phyloP scores from a whole-genome alignment of 78 protist genomes.

The Pigoraptor vietnamica region DNA sequence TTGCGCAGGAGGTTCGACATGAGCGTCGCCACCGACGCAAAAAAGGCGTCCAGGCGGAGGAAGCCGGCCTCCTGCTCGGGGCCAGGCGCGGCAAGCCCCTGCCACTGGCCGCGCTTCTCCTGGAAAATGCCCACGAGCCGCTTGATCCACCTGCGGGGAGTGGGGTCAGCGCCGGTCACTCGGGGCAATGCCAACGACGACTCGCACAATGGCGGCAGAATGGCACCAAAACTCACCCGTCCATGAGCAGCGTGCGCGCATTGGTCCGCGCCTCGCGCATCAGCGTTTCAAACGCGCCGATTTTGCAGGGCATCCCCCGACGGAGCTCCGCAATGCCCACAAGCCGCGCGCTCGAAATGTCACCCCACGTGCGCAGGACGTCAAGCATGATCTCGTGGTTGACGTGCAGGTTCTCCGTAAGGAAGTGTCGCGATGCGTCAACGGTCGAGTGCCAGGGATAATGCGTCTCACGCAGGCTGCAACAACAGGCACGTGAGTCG shows the following conservation, averaged over 20 bases:
- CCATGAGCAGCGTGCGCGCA: background rate
- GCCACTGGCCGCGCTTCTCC: background rate
- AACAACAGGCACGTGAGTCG: background rate
- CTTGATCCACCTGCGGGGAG: background rate
- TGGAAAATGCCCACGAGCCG: background rate
- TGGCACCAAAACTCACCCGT: background rate
- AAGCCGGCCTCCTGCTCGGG: background rate
- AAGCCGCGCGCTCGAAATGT: background rate
- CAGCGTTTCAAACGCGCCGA: background rate
- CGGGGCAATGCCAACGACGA: too few species aligned
- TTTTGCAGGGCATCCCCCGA: background rate
- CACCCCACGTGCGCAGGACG: background rate
- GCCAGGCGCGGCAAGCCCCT: background rate
- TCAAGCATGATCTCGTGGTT: background rate
- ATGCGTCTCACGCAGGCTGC: background rate
- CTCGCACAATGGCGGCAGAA: too few species aligned
- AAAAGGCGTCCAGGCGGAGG: background rate
- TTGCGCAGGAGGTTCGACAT: background rate
- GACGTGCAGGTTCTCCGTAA: background rate
- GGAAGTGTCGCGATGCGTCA: background rate
- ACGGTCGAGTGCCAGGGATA: background rate
- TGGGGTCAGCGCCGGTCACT: too few species aligned
- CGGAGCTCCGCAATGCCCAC: background rate
- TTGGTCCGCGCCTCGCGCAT: background rate
- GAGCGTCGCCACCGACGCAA: background rate